These are phyloP conservation scores for Capsicum pubescens DNA, from an alignment of 257 asterid genomes.

Conservation along the genomic window DNA sequence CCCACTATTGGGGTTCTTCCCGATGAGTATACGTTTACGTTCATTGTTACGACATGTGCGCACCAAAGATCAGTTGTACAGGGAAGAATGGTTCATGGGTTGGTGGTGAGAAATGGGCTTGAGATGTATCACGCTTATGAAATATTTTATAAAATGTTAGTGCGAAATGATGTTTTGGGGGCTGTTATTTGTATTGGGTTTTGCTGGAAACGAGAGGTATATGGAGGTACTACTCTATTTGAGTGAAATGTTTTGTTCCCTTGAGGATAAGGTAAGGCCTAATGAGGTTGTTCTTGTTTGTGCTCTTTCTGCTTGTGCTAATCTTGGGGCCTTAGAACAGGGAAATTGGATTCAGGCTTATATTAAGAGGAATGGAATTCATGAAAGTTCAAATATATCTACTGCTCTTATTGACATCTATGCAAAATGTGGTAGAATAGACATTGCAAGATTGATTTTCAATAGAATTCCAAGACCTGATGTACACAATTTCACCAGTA, in stretches of 20 bases:
- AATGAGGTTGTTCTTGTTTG: conserved; percentile 81
- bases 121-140: conserved; percentile 54
- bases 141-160: conserved; percentile 56
- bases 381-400: conserved; percentile 46
- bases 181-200: conserved; percentile 73
- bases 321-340: conserved; percentile 70
- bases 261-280: conserved; percentile 47
- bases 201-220: conserved; percentile 54
- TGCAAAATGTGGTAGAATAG: conserved; percentile 81
- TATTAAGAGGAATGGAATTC: conserved; percentile 42
- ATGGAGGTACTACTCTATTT: conserved; percentile 58
- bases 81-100: conserved; percentile 65
- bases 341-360: conserved; percentile 68
- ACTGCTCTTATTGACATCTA: conserved; percentile 85
- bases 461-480: conserved; percentile 47
- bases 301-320: conserved; percentile 86
- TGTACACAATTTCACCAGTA: conserved; percentile 65
- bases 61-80: conserved; percentile 42
- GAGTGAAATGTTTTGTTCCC: conserved; percentile 45
- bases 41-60: conserved; percentile 67
- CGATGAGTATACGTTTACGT: conserved; percentile 70
- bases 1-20: conserved; percentile 48
- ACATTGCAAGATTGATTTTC: conserved; percentile 54
- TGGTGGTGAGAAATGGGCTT: conserved; percentile 52
- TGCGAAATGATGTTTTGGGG: conserved; percentile 79